Evolutionary conservation across 176 grass and related monocot genomes (phyloP), one percentile per base, ranked within the genome.

Genomic region (Puccinellia tenuiflora): DNA sequence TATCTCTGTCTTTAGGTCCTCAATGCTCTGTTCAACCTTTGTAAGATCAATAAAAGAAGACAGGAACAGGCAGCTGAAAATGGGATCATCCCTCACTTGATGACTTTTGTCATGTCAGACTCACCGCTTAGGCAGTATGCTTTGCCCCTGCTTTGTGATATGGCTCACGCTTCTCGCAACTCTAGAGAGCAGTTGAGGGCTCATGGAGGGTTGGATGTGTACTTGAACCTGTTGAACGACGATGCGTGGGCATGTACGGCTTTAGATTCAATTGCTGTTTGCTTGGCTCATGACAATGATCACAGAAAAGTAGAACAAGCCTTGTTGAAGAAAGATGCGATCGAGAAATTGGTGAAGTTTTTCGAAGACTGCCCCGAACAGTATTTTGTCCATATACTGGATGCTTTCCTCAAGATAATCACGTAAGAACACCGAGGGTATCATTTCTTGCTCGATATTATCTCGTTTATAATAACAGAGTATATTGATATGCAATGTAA

Each of bases 11-110:
- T 83, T 24, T 76, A 99, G 96, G 96, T 96, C 72, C 91, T 99
- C 47, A 93, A 93, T 88, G 93, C 96, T 59, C 82, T 99, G 25
- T 99, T 92, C 87, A 99, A 99, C 77, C 91, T 99, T 62, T 99
- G 96, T 79, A 99, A 96, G 77, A 99, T 99, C 78, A 99, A 96
- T 85, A 99, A 99, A 83, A 93, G 96, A 77, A 84, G 96, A 72
- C 96, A 99, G 86, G 96, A 99, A 83, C 96, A 99, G 53, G 96
- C 96, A 57, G 96, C 96, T 75, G 96, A 99, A 92, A 95, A 99
- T 71, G 96, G 96, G 46, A 99, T 99, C 71, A 99, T 99, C 59
- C 96, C 96, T 69, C 96, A 99, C 85, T 90, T 99, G 63, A 99
- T 99, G 96, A 93, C 81, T 79, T 99, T 99, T 86, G 94, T 99